Evolutionary conservation across 805 yeast species (phyloP), one percentile per base, ranked within the genome.

Genomic region (Nakazawaea wickerhamii): DNA sequence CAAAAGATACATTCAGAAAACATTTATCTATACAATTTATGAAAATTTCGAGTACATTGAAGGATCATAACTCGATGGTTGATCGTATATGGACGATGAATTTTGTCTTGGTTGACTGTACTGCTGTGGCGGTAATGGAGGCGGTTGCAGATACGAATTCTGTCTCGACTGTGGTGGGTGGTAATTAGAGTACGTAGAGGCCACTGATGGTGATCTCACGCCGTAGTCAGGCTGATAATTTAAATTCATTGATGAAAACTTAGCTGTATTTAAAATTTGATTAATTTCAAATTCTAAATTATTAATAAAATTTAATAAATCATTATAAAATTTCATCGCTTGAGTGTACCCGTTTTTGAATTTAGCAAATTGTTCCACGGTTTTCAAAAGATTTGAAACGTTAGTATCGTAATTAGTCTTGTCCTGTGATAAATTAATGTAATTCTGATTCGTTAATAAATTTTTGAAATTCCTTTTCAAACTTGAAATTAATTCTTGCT

Each of bases 261-360:
- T 13, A 3, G 23, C 5, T 6, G 44, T 41, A 25, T 25, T 58
- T 31, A 53, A 48, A 38, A 66, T 35, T 51, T 61, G 47, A 50
- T 47, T 50, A 58, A 55, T 46, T 38, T 53, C 54, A 23, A 59
- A 45, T 40, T 62, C 50, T 27, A 48, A 39, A 42, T 55, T 50
- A 30, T 57, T 46, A 7, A 67, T 66, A 50, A 65, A 67, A 14
- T 53, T 54, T 30, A 62, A 58, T 25, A 78, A 60, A 43, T 77
- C 73, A 6, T 64, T 61, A 58, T 91, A 91, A 55, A 87, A 85
- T 9, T 63, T 69, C 8, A 61, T 51, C 0, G 95, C 95, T 49
- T 77, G 79, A 13, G 64, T 60, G 42, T 77, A 57, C 5, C 95
- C 95, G 5, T 64, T 64, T 10, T 65, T 59, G 50, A 79, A 81